Base-by-base conservation (phyloP, 78 protist genomes). In the Acrasis kona region DNA sequence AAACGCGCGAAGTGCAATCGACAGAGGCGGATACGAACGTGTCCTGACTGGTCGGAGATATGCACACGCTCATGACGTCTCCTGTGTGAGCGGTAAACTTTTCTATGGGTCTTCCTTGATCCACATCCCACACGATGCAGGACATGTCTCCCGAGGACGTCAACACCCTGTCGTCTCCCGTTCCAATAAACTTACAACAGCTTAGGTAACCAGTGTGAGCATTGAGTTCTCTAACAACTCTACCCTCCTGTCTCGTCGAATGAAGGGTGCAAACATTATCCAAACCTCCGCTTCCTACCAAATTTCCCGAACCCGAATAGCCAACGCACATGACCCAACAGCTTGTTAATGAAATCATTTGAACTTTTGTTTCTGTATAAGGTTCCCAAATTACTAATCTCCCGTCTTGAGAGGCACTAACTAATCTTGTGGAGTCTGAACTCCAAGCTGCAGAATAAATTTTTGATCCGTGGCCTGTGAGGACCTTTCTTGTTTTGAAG, bases 271-370 rank as follows among this genome's bases (percentile, higher is more conserved):
- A 91, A 30, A 81, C 70, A 84, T 93, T 96, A 84, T 93, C 98
- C 30, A 96, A 85, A 41, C 98, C 98, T 37, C 98, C 98, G 74
- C 93, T 84, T 8, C 97, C 98, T 2, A 96, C 95, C 67, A 80
- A 74, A 41, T 61, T 69, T 12, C 93, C 90, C 3, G 83, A 69
- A 36, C 96, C 96, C 28, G 97, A 72, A 31, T 93, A 95, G 9
- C 96, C 97, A 67, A 97, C 93, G 1, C 96, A 87, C 98, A 94
- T 96, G 31, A 96, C 97, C 97, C 97, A 95, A 37, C 89, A 76
- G 10, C 86, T 83, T 32, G 87, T 86, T 27, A 95, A 84, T 10
- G 96, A 93, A 40, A 96, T 91, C 57, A 91, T 90, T 41, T 85
- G 91, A 0, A 92, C 72, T 76, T 85, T 80, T 72, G 50, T 66